Conservation (phyloP, 805 yeast species). For the Spathaspora girioi region DNA sequence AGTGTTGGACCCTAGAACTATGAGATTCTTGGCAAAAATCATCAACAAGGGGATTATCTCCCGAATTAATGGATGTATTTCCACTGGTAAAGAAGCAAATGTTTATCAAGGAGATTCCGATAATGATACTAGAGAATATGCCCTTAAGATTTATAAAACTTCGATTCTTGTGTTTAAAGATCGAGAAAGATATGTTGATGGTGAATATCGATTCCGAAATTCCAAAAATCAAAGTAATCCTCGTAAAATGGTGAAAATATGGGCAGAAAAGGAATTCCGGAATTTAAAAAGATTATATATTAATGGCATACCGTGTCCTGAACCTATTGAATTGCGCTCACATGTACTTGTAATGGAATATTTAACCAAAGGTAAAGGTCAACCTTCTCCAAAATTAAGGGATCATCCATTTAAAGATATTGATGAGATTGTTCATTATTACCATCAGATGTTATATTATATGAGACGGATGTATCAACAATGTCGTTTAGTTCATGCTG, state of each 20-base stretch:
- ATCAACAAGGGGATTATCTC: slow-evolving; percentile 81
- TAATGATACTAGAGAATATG: slow-evolving; percentile 53
- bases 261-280: slow-evolving; percentile 98
- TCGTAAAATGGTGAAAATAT: slow-evolving; percentile 92
- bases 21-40: slow-evolving; percentile 75
- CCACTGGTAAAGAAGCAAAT: slow-evolving; percentile 99
- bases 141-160: slow-evolving; percentile 93
- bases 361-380: slow-evolving; percentile 71
- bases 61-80: slow-evolving; percentile 86
- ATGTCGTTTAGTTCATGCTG: slow-evolving; percentile 94
- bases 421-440: slow-evolving; percentile 63
- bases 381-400: slow-evolving; percentile 85
- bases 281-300: slow-evolving; percentile 78
- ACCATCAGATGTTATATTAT: slow-evolving; percentile 74
- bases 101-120: slow-evolving; percentile 79
- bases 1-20: slow-evolving; percentile 92
- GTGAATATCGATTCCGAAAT: slow-evolving; percentile 89
- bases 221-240: slow-evolving; percentile 86
- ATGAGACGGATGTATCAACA: slow-evolving; percentile 85
- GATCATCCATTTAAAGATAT: slow-evolving; percentile 74
- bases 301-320: slow-evolving; percentile 88
- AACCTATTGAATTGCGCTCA: slow-evolving; percentile 81
- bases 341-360: slow-evolving; percentile 96
- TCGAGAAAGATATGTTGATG: slow-evolving; percentile 92
- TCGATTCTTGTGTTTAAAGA: slow-evolving; percentile 96